Conservation (phyloP, 2,329 filamentous ascomycete species). For the Diatrype stigma region DNA sequence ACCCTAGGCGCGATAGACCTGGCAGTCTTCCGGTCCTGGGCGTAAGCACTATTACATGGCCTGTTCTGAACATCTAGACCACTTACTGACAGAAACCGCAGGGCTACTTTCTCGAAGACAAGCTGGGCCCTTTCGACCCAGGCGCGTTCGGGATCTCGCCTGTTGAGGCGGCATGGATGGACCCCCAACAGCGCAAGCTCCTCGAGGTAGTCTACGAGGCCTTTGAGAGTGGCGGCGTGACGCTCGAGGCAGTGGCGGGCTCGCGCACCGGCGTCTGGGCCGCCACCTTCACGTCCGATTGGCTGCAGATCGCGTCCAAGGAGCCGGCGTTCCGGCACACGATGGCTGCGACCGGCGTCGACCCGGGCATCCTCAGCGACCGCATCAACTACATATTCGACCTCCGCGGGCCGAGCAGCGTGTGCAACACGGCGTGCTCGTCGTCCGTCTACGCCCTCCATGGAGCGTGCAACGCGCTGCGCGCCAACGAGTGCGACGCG, state of each 20-base stretch:
- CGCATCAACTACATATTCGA: neutral
- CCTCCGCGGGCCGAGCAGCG: neutral
- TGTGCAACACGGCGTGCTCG: neutral
- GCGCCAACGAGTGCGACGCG: slow-evolving; percentile 21
- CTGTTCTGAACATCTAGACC: too few relatives aligned
- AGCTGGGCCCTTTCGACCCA: neutral
- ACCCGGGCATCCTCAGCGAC: neutral
- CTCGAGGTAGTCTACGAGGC: neutral
- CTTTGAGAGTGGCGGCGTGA: neutral
- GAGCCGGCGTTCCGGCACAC: neutral
- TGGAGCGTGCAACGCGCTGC: slow-evolving; percentile 21
- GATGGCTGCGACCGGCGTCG: neutral
- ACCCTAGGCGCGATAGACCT: slow-evolving; percentile 7
- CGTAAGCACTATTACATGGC: too few relatives aligned
- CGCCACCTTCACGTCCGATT: neutral
- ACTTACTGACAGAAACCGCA: too few relatives aligned
- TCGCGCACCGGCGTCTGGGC: neutral
- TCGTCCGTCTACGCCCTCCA: slow-evolving; percentile 5
- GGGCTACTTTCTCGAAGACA: slow-evolving; percentile 2
- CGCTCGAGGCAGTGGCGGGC: neutral
- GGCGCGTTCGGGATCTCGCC: neutral
- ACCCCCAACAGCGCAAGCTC: neutral
- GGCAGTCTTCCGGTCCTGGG: slow-evolving; percentile 6
- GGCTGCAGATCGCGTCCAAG: neutral
- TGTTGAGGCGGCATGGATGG: neutral